These are phyloP conservation scores for Cytospora piceicola DNA, from an alignment of 2,329 filamentous ascomycete species.

Conservation along the genomic window DNA sequence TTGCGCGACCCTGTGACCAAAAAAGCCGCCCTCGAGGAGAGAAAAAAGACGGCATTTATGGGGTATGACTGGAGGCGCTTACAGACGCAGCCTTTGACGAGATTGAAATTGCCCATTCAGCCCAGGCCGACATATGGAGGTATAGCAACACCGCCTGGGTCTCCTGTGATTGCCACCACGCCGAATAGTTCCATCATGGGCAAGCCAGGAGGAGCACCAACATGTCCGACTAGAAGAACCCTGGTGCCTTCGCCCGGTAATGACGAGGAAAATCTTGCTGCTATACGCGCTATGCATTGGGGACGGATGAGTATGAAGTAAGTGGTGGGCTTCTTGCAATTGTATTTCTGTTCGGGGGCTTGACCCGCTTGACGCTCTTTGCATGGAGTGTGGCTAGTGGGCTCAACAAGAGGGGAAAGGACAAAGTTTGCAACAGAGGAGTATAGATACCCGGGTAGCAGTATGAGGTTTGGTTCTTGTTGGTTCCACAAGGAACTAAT, in stretches of 20 bases:
- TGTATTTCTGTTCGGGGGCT: background rate
- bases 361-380: background rate
- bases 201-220: background rate
- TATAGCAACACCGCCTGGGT: background rate
- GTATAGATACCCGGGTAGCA: slow-evolving; percentile 1
- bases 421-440: background rate
- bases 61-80: slow-evolving; percentile 82
- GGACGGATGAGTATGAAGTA: slow-evolving; percentile 23
- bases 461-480: background rate
- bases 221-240: background rate
- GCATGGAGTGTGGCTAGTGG: background rate
- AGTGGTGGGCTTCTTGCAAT: background rate
- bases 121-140: background rate
- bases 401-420: background rate
- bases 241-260: slow-evolving; percentile 3
- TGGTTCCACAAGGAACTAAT: background rate
- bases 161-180: background rate
- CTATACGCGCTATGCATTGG: slow-evolving; percentile 31
- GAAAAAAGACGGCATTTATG: slow-evolving; percentile 82
- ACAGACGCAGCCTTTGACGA: slow-evolving; percentile 25
- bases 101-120: background rate
- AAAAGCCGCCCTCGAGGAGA: slow-evolving; percentile 72
- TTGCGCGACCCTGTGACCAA: slow-evolving; percentile 73
- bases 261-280: slow-evolving; percentile 26
- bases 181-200: background rate